Evolutionary conservation across 2,329 filamentous ascomycete species (phyloP).

Genomic region (Botrytis fabae): DNA sequence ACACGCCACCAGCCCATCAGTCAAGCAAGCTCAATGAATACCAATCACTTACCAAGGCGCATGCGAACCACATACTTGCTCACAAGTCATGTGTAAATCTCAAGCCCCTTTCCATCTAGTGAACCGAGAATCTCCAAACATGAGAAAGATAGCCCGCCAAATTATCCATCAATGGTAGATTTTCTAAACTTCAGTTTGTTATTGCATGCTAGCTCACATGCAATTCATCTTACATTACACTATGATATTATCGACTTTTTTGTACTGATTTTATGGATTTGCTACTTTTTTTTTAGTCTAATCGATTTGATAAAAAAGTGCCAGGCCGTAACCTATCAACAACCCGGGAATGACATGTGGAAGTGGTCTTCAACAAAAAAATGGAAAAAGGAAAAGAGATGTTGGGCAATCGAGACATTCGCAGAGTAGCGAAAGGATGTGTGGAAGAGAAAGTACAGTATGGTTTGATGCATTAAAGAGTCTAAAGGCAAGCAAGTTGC

Average conservation of each 20-base stretch:
- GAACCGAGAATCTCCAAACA: background rate
- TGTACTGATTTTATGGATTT: conserved; percentile 33
- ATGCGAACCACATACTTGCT: background rate
- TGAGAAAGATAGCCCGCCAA: background rate
- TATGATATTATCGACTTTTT: background rate
- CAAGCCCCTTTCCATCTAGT: background rate
- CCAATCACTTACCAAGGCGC: no score
- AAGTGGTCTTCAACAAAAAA: conserved; percentile 26
- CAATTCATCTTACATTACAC: background rate
- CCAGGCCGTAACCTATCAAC: conserved; percentile 25
- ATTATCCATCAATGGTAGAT: background rate
- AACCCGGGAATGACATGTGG: conserved; percentile 22
- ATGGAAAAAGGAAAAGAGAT: conserved; percentile 22
- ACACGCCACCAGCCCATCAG: background rate
- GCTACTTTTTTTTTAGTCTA: conserved; percentile 40
- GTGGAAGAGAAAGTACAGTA: conserved; percentile 35
- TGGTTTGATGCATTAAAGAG: conserved; percentile 39
- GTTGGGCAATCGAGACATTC: conserved; percentile 17
- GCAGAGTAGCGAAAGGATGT: conserved; percentile 25
- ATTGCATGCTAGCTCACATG: background rate
- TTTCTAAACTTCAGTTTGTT: background rate
- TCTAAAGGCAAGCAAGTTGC: conserved; percentile 40
- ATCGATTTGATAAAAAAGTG: conserved; percentile 29
- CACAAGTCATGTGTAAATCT: background rate
- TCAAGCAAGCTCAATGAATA: background rate